These are phyloP conservation scores for Oemleria cerasiformis DNA, from an alignment of 306 rosid genomes.

Conservation along the genomic window DNA sequence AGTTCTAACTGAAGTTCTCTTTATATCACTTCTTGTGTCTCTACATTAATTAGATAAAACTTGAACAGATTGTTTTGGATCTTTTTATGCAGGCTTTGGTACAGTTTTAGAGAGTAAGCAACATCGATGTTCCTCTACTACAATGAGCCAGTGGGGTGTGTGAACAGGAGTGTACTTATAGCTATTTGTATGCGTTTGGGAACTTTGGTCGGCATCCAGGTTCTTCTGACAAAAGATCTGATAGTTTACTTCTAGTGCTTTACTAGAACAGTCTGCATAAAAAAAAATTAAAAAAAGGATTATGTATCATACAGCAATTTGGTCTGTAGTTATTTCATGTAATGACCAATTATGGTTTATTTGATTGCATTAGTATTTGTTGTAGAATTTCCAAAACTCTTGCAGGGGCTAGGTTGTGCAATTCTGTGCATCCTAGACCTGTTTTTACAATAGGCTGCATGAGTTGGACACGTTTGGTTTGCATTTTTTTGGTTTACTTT, in stretches of 20 bases:
- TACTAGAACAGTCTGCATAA: neutral
- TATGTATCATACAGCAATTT: slow-evolving; percentile 16
- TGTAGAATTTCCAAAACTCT: neutral
- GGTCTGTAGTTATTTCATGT: slow-evolving; percentile 27
- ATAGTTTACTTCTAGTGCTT: slow-evolving; percentile 19
- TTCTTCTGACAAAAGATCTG: slow-evolving; percentile 32
- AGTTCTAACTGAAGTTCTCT: neutral
- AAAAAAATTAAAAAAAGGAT: neutral
- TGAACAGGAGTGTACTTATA: slow-evolving; percentile 8
- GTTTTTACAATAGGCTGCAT: neutral
- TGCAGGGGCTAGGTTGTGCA: neutral
- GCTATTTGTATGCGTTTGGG: slow-evolving; percentile 29
- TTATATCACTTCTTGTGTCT: neutral
- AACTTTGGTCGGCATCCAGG: slow-evolving; percentile 27
- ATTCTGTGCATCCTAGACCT: neutral
- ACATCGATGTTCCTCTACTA: neutral
- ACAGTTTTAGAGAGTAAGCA: slow-evolving; percentile 1
- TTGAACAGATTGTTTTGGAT: neutral
- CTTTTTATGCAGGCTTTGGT: neutral
- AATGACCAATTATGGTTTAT: slow-evolving; percentile 14
- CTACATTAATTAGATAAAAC: neutral
- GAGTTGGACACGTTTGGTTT: neutral
- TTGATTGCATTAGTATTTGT: neutral
- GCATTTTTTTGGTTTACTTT: neutral
- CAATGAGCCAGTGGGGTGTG: slow-evolving; percentile 16